Base-by-base conservation (phyloP, 2,329 filamentous ascomycete species). In the Bimuria novae-zelandiae region DNA sequence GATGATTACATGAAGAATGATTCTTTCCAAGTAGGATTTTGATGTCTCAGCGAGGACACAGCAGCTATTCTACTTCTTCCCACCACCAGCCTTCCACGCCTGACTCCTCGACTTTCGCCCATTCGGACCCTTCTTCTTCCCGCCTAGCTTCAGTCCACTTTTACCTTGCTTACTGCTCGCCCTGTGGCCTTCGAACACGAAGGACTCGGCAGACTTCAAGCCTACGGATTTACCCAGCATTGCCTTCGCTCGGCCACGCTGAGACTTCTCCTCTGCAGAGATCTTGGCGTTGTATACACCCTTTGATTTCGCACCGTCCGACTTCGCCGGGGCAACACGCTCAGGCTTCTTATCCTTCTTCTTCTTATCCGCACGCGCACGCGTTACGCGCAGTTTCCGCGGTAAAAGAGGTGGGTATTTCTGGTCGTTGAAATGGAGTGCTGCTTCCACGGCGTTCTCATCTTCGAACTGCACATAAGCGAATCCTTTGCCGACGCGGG, bases 401-500 rank as follows among this genome's bases (percentile, higher is more conserved):
- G 93, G 93, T n/a, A 97, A 85, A 84, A 97, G 87, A 16, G 93
- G 93, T 14, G 93, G 92, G 68, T 92, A 97, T 65, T 90, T 94
- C 80, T 97, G 96, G 57, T 86, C 92, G 71, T 97, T 84, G 56
- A 93, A 84, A 33, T 95, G 82, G 11, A 99, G 82, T 1, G 94
- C 94, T n/a, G 89, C 84, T 75, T 99, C 94, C 40, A 99, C 93
- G 39, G 88, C 81, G 65, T 95, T 97, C 57, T 82, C 85, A 65
- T 97, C 90, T 79, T 88, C 64, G 32, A 99, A 99, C 70, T 99
- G 94, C 14, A 99, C 93, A 68, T 99, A 99, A 57, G 95, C 95
- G 69, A 99, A 91, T 4, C 94, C 94, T 73, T 99, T 99, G 67
- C 94, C 92, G 25, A 99, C 90, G 44, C 95, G 85, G 7, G 95